A percentile compares a stretch with the other conserved stretches of the same genome.
phyloP scores from a whole-genome alignment of 768 basidiomycete genomes.

The Tricholoma sp. region DNA sequence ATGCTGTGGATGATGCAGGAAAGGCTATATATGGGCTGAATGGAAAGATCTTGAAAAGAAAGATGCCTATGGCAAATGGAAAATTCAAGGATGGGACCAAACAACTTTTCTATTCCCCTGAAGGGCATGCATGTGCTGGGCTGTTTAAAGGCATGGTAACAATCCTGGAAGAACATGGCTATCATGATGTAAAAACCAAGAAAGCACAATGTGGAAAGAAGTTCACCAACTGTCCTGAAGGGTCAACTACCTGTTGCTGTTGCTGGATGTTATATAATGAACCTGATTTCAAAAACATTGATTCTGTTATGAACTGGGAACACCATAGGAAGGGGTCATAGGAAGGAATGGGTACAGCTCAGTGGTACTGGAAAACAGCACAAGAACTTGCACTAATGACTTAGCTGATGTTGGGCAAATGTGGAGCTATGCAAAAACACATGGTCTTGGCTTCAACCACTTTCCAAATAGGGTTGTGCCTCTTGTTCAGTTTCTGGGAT shows the following conservation, averaged over 20 bases:
- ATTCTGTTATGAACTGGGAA: no score
- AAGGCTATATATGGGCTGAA: conserved; percentile 16
- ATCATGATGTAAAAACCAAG: conserved; percentile 14
- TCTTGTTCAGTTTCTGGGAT: no score
- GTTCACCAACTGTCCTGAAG: conserved; percentile 23
- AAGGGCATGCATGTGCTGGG: conserved; percentile 19
- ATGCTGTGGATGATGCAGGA: conserved; percentile 14
- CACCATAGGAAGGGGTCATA: no score
- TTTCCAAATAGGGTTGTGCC: no score
- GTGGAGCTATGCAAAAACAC: no score
- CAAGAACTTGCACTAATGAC: no score
- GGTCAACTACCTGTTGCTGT: conserved; percentile 25
- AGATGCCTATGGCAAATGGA: conserved; percentile 22
- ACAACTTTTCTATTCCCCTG: conserved; percentile 22
- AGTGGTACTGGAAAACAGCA: no score
- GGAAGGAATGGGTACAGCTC: no score
- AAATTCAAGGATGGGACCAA: conserved; percentile 12
- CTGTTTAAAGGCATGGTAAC: conserved; percentile 37
- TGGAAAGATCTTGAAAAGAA: conserved; percentile 19
- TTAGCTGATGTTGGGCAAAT: no score
- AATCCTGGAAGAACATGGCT: conserved; percentile 25
- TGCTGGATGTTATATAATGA: conserved; percentile 32
- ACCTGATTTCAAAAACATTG: conserved; percentile 37
- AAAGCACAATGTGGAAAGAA: conserved; percentile 22
- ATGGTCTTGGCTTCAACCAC: no score